Percentiles rank a stretch among this genome's conserved stretches.
phyloP scores from a whole-genome alignment of 495 filamentous ascomycete genomes.

The Aspergillus carlsbadensis region DNA sequence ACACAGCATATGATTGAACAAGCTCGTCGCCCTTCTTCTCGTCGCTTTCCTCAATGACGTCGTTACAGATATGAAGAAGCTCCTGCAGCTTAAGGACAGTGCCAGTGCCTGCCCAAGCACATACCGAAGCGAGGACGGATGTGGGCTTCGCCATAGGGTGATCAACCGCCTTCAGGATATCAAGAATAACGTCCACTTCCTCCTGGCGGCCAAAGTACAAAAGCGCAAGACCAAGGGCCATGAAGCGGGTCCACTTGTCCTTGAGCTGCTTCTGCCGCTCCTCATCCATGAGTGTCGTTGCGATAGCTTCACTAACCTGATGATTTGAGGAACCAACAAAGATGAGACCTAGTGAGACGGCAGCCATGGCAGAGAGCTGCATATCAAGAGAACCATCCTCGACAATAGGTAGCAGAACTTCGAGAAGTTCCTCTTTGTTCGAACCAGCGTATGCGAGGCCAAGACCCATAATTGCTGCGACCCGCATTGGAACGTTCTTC shows the following conservation, averaged over 20 bases:
- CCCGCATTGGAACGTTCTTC: conserved; percentile 72
- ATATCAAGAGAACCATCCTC: conserved; percentile 78
- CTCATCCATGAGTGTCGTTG: conserved; percentile 87
- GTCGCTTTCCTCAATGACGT: conserved; percentile 91
- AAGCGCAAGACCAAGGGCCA: conserved; percentile 89
- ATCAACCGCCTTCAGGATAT: conserved; percentile 92
- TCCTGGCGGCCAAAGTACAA: conserved; percentile 96
- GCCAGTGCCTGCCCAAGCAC: conserved; percentile 95
- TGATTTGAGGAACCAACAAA: conserved; percentile 91
- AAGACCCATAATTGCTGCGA: conserved; percentile 91
- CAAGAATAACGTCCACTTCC: conserved; percentile 91
- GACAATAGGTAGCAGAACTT: conserved; percentile 81
- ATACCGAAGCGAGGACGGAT: conserved; percentile 87
- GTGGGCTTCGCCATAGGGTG: conserved; percentile 93
- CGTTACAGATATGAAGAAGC: conserved; percentile 93
- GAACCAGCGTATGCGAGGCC: conserved; percentile 92
- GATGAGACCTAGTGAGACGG: conserved; percentile 83
- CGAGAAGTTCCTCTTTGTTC: conserved; percentile 78
- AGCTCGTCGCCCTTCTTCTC: conserved; percentile 92
- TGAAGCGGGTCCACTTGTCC: conserved; percentile 97
- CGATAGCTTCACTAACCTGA: conserved; percentile 83
- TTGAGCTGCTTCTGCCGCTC: conserved; percentile 84
- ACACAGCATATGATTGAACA: conserved; percentile 90
- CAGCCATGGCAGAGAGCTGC: conserved; percentile 95
- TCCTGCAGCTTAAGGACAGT: conserved; percentile 96